Base-by-base conservation (phyloP, 2,329 filamentous ascomycete genomes). In the Cadophora gregata region DNA sequence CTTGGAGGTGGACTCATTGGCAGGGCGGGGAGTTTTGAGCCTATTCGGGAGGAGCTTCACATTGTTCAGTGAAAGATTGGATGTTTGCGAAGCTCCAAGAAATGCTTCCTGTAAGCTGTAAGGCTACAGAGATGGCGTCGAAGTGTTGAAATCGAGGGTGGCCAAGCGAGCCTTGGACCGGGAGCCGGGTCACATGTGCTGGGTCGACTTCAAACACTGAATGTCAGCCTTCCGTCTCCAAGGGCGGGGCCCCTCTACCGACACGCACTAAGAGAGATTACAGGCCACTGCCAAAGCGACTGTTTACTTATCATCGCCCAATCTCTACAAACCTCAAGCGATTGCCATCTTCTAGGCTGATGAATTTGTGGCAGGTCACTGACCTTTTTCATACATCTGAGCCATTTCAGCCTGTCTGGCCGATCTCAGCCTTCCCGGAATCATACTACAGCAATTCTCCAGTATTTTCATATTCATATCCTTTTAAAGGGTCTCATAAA, bases 1-100 rank as follows among this genome's bases (percentile, higher is more conserved):
- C 82, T 78, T 67, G 62, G 31, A 62, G 55, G 55, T 55, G 33
- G 59, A 63, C 66, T 65, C 66, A 67, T 67, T 67, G 66, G 66
- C 29, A 61, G 33, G 66, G 31, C 25, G 21, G 24, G 47, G 38
- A 33, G 14, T 47, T 16, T 60, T 50, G 58, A 51, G 33, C 31
- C 24, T 61, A 27, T 38, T 27, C 42, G 50, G 36, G 33, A 45
- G n/a, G 38, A 38, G 53, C 60, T 67, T 67, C 62, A 67, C 66
- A 67, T 67, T 24, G 31, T 62, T 62, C 29, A 24, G 48, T 55
- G 50, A 24, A 56, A 56, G 25, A 9, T 25, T 42, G 48, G 19
- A 45, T 45, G 33, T 33, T 42, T 56, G 19, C 2, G 50, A 14
- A 36, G 14, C 31, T 25, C 21, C 9, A 19, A n/a, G 36, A 4